phyloP scores from a whole-genome alignment of 768 basidiomycete genomes.

The Tremella yokohamensis region DNA sequence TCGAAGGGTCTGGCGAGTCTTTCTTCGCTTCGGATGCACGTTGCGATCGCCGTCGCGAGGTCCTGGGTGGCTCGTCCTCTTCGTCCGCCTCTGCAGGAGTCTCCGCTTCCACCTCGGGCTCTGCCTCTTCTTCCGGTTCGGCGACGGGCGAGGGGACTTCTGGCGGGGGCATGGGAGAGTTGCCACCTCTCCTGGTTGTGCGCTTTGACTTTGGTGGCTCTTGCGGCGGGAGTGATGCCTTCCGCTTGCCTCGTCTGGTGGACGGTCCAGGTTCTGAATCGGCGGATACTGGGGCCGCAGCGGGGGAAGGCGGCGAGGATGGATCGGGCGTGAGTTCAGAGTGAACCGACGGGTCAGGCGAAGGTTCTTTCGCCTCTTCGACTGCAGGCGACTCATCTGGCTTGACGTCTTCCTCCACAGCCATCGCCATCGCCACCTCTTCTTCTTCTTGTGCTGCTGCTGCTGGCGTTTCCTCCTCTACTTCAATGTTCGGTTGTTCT shows the following conservation, averaged over 20 bases:
- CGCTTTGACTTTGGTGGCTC: conserved; percentile 26
- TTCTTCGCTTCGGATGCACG: conserved; percentile 2
- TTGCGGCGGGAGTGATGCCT: conserved; percentile 21
- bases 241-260: conserved; percentile 26
- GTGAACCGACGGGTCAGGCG: background rate
- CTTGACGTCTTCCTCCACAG: background rate
- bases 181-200: conserved; percentile 5
- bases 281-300: background rate
- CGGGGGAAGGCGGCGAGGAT: conserved; percentile 4
- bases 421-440: background rate
- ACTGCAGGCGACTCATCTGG: background rate
- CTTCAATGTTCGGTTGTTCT: background rate
- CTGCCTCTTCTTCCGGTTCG: background rate
- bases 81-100: conserved; percentile 7
- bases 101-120: background rate
- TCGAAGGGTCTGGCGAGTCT: conserved; percentile 22
- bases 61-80: background rate
- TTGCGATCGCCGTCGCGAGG: conserved; percentile 13
- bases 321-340: background rate
- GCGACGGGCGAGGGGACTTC: background rate
- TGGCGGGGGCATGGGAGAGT: conserved; percentile 1
- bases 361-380: background rate
- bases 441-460: too few relatives aligned
- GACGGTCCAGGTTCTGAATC: background rate
- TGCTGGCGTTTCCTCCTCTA: background rate